Evolutionary conservation across 177 flowering plant genomes (phyloP), one percentile per base, ranked within the genome.

Genomic region (Telopea speciosissima): DNA sequence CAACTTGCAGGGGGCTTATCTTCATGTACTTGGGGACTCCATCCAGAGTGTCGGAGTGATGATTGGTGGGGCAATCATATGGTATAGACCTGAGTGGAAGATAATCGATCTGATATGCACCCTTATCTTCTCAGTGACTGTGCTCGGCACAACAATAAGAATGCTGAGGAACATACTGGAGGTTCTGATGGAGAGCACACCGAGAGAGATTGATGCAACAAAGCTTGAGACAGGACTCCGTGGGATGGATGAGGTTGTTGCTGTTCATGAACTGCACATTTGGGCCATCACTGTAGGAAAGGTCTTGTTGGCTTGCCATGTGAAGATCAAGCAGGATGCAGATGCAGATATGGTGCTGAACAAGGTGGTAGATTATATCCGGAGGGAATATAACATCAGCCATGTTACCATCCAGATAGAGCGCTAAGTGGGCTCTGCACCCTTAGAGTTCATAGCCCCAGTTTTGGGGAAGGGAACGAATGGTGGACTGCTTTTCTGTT

Each of bases 381-480:
- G 72, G 65, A 75, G 70, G 70, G 81, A 80, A 70, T 77, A 80
- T 22, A 80, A 78, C 66, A 78, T 78, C 36, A 80, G 77, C 65
- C 83, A 80, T 75, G 83, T 80, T 9, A 80, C 81, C 28, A 80
- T 80, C 31, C 83, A 80, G 71, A 78, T 80, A 9, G 82, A 79
- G 70, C 82, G 74, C 58, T 23, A 63, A 16, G 19, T 1, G 61
- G 61, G 10, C 0, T 49, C 19, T 49, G 17, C 3, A 49, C 17
- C 19, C 19, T 16, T 49, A 36, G 40, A 36, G 40, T 36, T 36
- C 40, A 36, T 36, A 36, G 40, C 8, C 7, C 40, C 7, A 36
- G 6, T 2, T 28, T 2, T 3, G 0, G 40, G 40, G 8, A 31
- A 31, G 6, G 8, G 54, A 36, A 36, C 31, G 49, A 44, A 44